Conservation (phyloP, 2,329 filamentous ascomycete genomes). For the Ophiostoma himal-ulmi region DNA sequence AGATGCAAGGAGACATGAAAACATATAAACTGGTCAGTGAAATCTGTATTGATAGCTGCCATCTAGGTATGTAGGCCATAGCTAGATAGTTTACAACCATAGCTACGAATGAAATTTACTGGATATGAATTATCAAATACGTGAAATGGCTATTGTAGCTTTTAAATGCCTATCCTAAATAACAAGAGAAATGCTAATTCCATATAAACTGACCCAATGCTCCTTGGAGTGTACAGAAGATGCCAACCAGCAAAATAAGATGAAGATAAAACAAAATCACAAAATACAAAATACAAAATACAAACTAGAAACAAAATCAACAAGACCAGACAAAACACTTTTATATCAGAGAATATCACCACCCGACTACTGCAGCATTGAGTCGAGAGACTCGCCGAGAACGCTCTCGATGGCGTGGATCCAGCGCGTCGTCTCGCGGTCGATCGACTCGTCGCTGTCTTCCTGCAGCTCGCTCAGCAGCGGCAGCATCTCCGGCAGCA, state of each 20-base stretch:
- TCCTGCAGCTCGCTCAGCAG: slow-evolving; percentile 94
- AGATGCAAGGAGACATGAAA: background rate
- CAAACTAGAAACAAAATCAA: background rate
- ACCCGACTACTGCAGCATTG: slow-evolving; percentile 69
- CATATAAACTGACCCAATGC: background rate
- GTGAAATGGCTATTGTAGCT: background rate
- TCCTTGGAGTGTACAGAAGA: background rate
- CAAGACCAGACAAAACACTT: background rate
- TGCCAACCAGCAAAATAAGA: no score
- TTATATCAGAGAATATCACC: background rate
- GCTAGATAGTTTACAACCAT: background rate
- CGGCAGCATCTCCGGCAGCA: slow-evolving; percentile 92
- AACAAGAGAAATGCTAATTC: background rate
- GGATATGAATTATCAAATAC: background rate
- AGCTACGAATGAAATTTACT: background rate
- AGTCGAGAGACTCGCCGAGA: slow-evolving; percentile 82
- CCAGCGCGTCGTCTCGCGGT: slow-evolving; percentile 84
- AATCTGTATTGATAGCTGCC: background rate
- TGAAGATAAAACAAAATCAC: background rate
- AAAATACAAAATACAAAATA: background rate
- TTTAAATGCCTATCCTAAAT: background rate
- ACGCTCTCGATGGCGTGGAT: slow-evolving; percentile 84
- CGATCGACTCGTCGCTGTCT: slow-evolving; percentile 90
- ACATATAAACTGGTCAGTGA: background rate
- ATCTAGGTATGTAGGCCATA: background rate